These are phyloP conservation scores for Mucor piriformis DNA, from an alignment of 371 early-diverging fungal genomes.

Conservation along the genomic window DNA sequence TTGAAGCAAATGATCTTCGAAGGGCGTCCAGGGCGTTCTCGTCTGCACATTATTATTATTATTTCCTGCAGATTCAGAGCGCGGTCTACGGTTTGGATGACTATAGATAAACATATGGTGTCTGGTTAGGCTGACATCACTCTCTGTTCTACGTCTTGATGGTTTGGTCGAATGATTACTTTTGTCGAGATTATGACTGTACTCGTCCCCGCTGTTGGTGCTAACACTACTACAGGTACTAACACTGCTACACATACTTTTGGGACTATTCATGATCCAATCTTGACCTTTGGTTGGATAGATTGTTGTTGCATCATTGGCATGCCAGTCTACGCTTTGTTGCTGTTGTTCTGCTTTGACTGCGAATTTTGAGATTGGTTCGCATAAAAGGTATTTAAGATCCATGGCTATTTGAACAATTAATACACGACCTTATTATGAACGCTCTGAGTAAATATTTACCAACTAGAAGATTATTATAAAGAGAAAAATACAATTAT, in stretches of 20 bases:
- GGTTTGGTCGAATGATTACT: constrained; percentile 5
- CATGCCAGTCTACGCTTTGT: constrained; percentile 12
- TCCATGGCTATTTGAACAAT: constrained; percentile 14
- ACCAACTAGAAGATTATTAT: constrained; percentile 1
- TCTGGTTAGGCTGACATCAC: constrained; percentile 24
- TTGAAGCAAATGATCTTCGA: constrained; percentile 50
- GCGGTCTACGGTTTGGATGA: constrained; percentile 22
- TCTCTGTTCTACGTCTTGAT: constrained; percentile 22
- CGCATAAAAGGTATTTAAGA: constrained; percentile 31
- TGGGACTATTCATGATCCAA: constrained; percentile 19
- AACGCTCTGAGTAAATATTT: no score
- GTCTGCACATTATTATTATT: constrained; percentile 35
- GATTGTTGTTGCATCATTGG: neutral
- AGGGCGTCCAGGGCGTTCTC: constrained; percentile 55
- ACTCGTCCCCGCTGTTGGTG: constrained; percentile 5
- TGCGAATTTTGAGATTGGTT: constrained; percentile 25
- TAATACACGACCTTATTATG: no score
- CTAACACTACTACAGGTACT: constrained; percentile 28
- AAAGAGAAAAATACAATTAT: constrained; percentile 2
- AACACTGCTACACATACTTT: constrained; percentile 28
- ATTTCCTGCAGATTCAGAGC: constrained; percentile 27
- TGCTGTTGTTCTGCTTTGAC: constrained; percentile 14
- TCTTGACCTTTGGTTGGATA: constrained; percentile 15
- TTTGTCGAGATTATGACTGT: neutral
- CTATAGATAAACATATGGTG: constrained; percentile 32